Evolutionary conservation across 192 early-diverging fungal genomes (phyloP), one percentile per base, ranked within the genome.

Genomic region (Backusella australiensis): DNA sequence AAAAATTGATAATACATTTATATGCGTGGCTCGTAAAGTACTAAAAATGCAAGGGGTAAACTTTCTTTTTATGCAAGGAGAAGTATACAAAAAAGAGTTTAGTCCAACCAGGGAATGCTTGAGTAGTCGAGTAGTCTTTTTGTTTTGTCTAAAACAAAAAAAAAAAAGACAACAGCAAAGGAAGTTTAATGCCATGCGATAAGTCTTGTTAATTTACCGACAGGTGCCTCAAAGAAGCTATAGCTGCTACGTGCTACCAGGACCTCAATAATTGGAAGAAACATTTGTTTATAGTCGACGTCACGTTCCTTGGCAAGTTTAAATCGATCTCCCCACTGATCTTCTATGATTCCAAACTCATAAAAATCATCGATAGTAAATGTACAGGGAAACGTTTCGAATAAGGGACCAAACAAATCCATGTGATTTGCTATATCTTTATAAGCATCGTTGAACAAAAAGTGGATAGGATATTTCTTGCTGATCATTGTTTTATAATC

Each of bases 161-260:
- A 35, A 53, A 53, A 39, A 29, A 32, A 63, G n/a, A 32, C 14
- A 65, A 42, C 11, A 23, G 19, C 21, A 42, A 42, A 66, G 3
- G 66, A 19, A 23, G 11, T 41, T 69, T 69, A 69, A 69, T 78
- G 72, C 72, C 77, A 74, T 46, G 65, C 29, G 14, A 78, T 73
- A 19, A 72, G 39, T 14, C 72, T 65, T 9, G 69, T 69, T 14
- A 78, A 53, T 74, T 72, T 72, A n/a, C 72, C 56, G 19, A 46
- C 34, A 44, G 77, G 77, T 46, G 73, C 65, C 38, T 78, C 77
- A 69, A 78, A 78, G 34, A 78, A 78, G 11, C 66, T 69, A 56
- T 78, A 78, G 32, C 72, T 52, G 67, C 73, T 59, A 19, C 71
- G 23, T 38, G 72, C 77, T 35, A 78, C 72, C 15, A 78, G 36